Conservation (phyloP, 2,329 filamentous ascomycete genomes). For the Bipolaris zeicola region DNA sequence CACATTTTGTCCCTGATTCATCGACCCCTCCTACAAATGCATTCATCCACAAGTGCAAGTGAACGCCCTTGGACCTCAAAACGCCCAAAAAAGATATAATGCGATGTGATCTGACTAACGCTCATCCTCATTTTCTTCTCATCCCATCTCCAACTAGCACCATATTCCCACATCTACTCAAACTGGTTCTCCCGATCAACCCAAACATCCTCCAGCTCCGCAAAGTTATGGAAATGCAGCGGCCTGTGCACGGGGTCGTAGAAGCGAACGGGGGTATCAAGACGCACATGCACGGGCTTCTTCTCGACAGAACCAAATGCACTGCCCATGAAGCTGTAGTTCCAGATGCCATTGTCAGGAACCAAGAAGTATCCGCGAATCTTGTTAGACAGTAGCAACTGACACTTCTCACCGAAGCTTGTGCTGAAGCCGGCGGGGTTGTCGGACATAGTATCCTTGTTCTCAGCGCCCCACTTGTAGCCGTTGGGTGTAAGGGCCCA, state of each 20-base stretch:
- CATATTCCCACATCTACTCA: slow-evolving; percentile 53
- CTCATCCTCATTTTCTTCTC: neutral
- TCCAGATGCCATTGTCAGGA: slow-evolving; percentile 88
- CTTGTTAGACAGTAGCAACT: slow-evolving; percentile 88
- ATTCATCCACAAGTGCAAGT: neutral
- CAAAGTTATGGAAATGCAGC: slow-evolving; percentile 96
- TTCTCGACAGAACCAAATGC: slow-evolving; percentile 88
- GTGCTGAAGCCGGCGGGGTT: slow-evolving; percentile 93
- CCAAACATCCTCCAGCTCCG: slow-evolving; percentile 95
- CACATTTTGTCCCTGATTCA: slow-evolving; percentile 20
- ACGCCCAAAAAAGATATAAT: slow-evolving; percentile 11
- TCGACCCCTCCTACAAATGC: slow-evolving; percentile 9
- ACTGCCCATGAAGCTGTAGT: slow-evolving; percentile 97
- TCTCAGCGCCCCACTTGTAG: slow-evolving; percentile 96
- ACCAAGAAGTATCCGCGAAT: slow-evolving; percentile 97
- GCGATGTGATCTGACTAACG: neutral
- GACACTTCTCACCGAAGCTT: slow-evolving; percentile 91
- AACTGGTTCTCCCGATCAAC: slow-evolving; percentile 93
- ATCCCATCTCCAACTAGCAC: neutral
- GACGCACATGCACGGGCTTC: slow-evolving; percentile 86
- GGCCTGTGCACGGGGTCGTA: slow-evolving; percentile 93
- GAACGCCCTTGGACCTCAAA: slow-evolving; percentile 17
- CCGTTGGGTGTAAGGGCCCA: slow-evolving; percentile 91
- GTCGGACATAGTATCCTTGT: slow-evolving; percentile 90
- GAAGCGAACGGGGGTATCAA: slow-evolving; percentile 86